A percentile compares a stretch with the other conserved stretches of the same genome.
Evolutionary conservation across 805 yeast species (phyloP).

Genomic region (Isabelozyma heimii): DNA sequence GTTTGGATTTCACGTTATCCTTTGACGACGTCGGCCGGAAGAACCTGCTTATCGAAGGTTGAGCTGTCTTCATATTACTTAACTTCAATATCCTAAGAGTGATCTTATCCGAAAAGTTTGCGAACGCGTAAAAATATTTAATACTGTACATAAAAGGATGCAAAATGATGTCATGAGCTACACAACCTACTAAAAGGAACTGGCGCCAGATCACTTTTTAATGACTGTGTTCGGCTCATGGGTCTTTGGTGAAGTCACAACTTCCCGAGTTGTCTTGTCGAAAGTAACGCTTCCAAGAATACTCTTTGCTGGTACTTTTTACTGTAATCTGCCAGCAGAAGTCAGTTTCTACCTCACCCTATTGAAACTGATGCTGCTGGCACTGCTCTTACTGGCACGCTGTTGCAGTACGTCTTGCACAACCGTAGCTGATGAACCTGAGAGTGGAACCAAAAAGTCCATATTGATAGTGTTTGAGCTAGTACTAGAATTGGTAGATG

Average conservation of each 20-base stretch:
- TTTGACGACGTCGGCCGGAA: slow-evolving; percentile 3
- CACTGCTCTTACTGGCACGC: slow-evolving; percentile 1
- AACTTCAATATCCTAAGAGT: background rate
- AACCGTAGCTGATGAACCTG: too few species aligned
- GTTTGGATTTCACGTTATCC: background rate
- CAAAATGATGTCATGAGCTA: background rate
- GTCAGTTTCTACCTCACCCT: slow-evolving; percentile 13
- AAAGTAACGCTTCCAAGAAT: too few species aligned
- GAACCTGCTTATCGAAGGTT: slow-evolving; percentile 8
- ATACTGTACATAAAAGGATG: background rate
- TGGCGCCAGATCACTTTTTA: too few species aligned
- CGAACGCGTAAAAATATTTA: background rate
- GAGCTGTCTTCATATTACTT: background rate
- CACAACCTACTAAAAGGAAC: too few species aligned
- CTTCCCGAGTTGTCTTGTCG: too few species aligned
- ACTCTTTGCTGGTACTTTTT: too few species aligned
- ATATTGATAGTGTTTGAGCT: background rate
- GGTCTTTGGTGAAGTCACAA: too few species aligned
- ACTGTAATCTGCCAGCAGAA: background rate
- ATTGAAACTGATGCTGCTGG: slow-evolving; percentile 22
- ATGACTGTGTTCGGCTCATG: too few species aligned
- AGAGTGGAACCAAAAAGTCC: background rate
- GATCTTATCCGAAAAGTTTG: background rate
- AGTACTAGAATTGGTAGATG: background rate
- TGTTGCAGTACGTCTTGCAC: background rate